Conservation (phyloP, 179 eudicot genomes). For the Silene vulgaris region DNA sequence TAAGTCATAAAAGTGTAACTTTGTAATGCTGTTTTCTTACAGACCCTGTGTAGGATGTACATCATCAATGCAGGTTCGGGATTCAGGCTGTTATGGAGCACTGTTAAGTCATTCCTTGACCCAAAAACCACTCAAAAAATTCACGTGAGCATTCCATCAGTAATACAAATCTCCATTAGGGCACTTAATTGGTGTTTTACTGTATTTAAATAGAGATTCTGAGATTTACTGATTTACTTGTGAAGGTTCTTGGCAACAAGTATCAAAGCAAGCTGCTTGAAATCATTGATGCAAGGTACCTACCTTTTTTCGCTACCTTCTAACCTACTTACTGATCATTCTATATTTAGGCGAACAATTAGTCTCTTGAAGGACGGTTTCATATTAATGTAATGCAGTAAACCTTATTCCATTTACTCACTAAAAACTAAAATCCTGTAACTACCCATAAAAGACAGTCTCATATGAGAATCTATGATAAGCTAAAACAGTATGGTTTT, state of each 20-base stretch:
- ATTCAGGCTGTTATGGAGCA: conserved; percentile 80
- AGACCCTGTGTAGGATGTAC: conserved; percentile 80
- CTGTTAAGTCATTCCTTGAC: conserved; percentile 76
- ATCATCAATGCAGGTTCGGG: conserved; percentile 92
- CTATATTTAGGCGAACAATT: not conserved
- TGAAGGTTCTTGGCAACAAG: conserved; percentile 76
- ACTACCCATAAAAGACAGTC: not conserved
- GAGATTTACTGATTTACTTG: conserved; percentile 16
- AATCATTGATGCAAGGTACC: conserved; percentile 75
- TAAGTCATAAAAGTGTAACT: not conserved
- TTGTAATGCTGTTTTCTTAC: not conserved
- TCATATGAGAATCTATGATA: not conserved
- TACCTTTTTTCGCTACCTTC: not conserved
- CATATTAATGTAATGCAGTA: too few species aligned
- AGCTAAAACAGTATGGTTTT: not conserved
- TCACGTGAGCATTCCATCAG: conserved; percentile 41
- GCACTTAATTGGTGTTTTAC: not conserved
- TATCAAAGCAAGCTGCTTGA: conserved; percentile 87
- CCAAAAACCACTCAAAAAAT: conserved; percentile 83
- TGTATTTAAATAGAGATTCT: not conserved
- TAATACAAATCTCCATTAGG: not conserved
- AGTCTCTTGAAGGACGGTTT: too few species aligned
- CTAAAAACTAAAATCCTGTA: not conserved
- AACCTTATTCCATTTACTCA: too few species aligned
- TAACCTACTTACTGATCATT: not conserved